Conservation (phyloP, 2,329 filamentous ascomycete species). For the Aureobasidium sp. region DNA sequence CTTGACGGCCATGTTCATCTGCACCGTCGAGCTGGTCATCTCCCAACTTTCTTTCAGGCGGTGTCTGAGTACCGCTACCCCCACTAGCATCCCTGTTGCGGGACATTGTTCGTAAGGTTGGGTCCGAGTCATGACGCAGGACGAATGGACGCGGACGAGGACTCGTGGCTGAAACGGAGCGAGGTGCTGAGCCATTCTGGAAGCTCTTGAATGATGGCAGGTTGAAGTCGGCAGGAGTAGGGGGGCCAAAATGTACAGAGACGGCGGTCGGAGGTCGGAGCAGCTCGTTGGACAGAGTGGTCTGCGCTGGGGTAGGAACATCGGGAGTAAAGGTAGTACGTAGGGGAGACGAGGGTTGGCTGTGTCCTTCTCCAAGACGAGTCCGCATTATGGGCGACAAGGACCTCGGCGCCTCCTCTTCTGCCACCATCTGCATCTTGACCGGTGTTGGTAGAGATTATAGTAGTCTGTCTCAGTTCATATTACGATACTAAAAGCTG, state of each 20-base stretch:
- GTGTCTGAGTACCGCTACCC: slow-evolving; percentile 22
- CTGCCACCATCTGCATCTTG: slow-evolving; percentile 14
- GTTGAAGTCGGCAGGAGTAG: slow-evolving; percentile 13
- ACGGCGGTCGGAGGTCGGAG: slow-evolving; percentile 8
- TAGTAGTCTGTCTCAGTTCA: neutral
- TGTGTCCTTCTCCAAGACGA: slow-evolving; percentile 5
- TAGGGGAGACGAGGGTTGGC: slow-evolving; percentile 11
- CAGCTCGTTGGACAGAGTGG: neutral
- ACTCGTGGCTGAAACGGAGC: neutral
- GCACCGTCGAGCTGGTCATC: slow-evolving; percentile 59
- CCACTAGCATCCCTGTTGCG: slow-evolving; percentile 20
- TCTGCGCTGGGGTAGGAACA: neutral
- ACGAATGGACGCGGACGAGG: slow-evolving; percentile 8
- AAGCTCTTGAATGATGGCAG: neutral
- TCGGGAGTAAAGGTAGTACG: slow-evolving; percentile 9
- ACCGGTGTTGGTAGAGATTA: neutral
- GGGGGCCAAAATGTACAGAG: slow-evolving; percentile 12
- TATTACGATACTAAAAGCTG: neutral
- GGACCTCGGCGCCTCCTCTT: slow-evolving; percentile 8
- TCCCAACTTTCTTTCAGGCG: slow-evolving; percentile 43
- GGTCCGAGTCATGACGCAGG: slow-evolving; percentile 15
- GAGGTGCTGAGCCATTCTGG: neutral
- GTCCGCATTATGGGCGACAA: slow-evolving; percentile 1
- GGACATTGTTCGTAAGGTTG: neutral
- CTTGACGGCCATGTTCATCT: slow-evolving; percentile 54